Base-by-base conservation (phyloP, 169 alveolate genomes). In the Eimeria zaria region DNA sequence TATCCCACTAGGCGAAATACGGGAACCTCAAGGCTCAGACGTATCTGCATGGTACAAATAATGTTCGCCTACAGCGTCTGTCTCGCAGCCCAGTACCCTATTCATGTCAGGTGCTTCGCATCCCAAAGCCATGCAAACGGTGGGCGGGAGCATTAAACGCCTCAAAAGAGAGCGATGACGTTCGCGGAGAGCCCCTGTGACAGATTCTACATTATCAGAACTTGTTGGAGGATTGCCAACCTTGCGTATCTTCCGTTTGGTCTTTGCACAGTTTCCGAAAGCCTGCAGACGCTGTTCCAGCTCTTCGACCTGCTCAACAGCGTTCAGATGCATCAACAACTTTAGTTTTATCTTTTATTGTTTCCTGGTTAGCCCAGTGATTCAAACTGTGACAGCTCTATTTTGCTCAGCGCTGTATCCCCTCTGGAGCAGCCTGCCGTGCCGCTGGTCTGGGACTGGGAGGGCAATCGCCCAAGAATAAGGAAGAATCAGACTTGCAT, bases 111-210 rank as follows among this genome's bases (percentile, higher is more conserved):
- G 93, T 6, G 93, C 44, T 85, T 85, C 93, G 30, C 93, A 85
- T 41, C 93, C 93, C 62, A 85, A 60, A 27, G 93, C 93, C 81
- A 85, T 62, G 93, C 93, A 85, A 5, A 85, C 93, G 20, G 93
- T 60, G 6, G 93, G 93, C 11, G 93, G 93, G 33, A 85, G 93
- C 93, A 85, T 85, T 24, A 85, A 60, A 33, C 81, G 93, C 81
- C 93, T 58, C 93, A 85, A 27, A 14, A 60, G 81, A 2, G 78
- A 36, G 53, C 93, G 78, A 53, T 85, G 80, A 55, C 46, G 44
- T 36, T 85, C 93, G 41, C 78, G 81, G 69, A 85, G 64, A 60
- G 58, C 60, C 58, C 55, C 91, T 53, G 51, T 22, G 12, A 60
- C 81, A 41, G 64, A 41, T 36, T 58, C 93, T 22, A 71, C 30